phyloP scores from a whole-genome alignment of 2,329 filamentous ascomycete species.

The Paraphoma sp. region DNA sequence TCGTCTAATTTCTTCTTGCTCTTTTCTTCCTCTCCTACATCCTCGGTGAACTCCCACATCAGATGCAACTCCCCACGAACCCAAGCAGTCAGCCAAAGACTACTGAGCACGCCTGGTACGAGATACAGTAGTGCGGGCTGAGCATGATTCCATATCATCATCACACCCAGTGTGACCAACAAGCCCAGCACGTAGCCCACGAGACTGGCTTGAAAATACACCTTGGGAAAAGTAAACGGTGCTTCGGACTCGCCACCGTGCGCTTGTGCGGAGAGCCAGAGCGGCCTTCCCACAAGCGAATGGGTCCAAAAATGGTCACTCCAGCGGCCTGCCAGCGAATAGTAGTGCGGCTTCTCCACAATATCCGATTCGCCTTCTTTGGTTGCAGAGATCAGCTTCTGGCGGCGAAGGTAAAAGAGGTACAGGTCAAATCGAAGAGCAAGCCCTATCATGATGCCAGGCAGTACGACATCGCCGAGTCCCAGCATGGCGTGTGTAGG shows the following conservation, averaged over 20 bases:
- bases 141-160: conserved; percentile 79
- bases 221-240: conserved; percentile 71
- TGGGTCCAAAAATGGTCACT: conserved; percentile 82
- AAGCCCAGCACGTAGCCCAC: conserved; percentile 81
- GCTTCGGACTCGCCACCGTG: conserved; percentile 23
- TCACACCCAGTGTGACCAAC: conserved; percentile 75
- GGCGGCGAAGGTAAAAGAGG: conserved; percentile 76
- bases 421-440: conserved; percentile 92
- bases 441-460: conserved; percentile 87
- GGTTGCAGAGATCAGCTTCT: conserved; percentile 45
- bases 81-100: conserved; percentile 76
- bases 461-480: conserved; percentile 91
- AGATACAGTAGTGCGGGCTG: conserved; percentile 93
- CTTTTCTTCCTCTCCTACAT: conserved; percentile 49
- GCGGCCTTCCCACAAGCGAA: conserved; percentile 37
- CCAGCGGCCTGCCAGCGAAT: conserved; percentile 72
- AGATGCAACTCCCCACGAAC: conserved; percentile 72
- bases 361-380: conserved; percentile 15
- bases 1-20: conserved; percentile 13
- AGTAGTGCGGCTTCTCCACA: conserved; percentile 50
- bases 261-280: conserved; percentile 20
- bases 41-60: conserved; percentile 85
- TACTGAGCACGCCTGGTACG: conserved; percentile 80
- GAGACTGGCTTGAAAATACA: conserved; percentile 82
- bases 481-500: conserved; percentile 76